Evolutionary conservation across 306 rosid genomes (phyloP).

Genomic region (Arachis hypogaea): DNA sequence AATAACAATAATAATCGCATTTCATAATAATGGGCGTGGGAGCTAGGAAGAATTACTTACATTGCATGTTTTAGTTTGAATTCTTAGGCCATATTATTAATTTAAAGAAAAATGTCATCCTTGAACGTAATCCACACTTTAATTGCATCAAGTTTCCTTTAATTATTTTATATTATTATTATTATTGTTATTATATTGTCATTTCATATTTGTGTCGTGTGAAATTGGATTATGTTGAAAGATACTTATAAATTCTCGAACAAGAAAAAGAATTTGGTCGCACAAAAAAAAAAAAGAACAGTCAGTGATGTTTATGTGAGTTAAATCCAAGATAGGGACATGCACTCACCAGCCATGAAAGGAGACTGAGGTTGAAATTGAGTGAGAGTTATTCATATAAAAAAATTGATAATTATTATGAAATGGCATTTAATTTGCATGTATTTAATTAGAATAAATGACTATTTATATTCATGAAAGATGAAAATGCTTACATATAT

Average conservation of each 20-base stretch:
- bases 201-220: slow-evolving; percentile 16
- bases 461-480: no score
- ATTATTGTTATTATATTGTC: background rate
- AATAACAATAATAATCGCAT: no score
- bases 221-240: slow-evolving; percentile 9
- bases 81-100: background rate
- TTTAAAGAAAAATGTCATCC: slow-evolving; percentile 18
- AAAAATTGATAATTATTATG: background rate
- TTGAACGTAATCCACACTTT: slow-evolving; percentile 21
- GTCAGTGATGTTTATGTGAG: slow-evolving; percentile 37
- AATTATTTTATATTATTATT: no score
- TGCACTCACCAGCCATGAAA: slow-evolving; percentile 44
- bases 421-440: slow-evolving; percentile 10
- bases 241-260: background rate
- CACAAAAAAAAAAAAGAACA: slow-evolving; percentile 37
- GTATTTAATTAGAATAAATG: background rate
- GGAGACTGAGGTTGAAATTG: slow-evolving; percentile 41
- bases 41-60: background rate
- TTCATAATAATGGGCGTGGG: background rate
- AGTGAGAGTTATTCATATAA: slow-evolving; percentile 31
- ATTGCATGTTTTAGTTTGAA: slow-evolving; percentile 16
- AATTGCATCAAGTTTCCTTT: background rate
- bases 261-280: slow-evolving; percentile 10
- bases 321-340: slow-evolving; percentile 39
- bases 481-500: no score